phyloP scores from a whole-genome alignment of 176 grass and related monocot species.

The Panicum miliaceum region DNA sequence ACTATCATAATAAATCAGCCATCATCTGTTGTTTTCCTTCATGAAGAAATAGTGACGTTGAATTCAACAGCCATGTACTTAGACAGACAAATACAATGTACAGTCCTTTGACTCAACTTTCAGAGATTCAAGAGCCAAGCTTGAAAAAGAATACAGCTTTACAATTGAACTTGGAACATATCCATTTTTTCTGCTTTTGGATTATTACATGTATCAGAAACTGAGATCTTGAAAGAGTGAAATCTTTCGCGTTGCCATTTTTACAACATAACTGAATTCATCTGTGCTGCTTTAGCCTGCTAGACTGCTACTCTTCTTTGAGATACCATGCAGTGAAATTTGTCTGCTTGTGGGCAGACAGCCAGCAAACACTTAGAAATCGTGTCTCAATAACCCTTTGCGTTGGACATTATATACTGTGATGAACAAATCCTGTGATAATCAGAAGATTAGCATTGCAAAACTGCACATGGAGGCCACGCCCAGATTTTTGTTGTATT shows the following conservation, averaged over 20 bases:
- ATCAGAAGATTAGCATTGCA: not conserved
- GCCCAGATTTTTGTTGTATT: not conserved
- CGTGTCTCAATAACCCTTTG: not conserved
- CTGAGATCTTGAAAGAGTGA: not conserved
- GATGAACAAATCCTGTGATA: not conserved
- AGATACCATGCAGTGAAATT: not conserved
- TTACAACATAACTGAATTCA: not conserved
- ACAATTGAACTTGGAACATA: not conserved
- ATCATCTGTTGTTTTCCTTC: constrained; percentile 4
- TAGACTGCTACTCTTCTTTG: too few species aligned
- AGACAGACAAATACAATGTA: constrained; percentile 29
- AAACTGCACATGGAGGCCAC: not conserved
- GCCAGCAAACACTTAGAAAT: not conserved
- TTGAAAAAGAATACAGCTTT: constrained; percentile 2
- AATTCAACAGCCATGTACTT: constrained; percentile 15
- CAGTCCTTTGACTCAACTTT: not conserved
- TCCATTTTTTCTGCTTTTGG: not conserved
- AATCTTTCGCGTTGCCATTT: not conserved
- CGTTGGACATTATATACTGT: not conserved
- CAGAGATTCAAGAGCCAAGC: not conserved
- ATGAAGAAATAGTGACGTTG: constrained; percentile 10
- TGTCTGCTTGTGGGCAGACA: not conserved
- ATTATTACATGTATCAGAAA: constrained; percentile 12
- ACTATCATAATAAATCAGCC: not conserved
- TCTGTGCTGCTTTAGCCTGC: not conserved